These are phyloP conservation scores for Mucor racemosus DNA, from an alignment of 371 early-diverging fungal genomes.

Conservation along the genomic window DNA sequence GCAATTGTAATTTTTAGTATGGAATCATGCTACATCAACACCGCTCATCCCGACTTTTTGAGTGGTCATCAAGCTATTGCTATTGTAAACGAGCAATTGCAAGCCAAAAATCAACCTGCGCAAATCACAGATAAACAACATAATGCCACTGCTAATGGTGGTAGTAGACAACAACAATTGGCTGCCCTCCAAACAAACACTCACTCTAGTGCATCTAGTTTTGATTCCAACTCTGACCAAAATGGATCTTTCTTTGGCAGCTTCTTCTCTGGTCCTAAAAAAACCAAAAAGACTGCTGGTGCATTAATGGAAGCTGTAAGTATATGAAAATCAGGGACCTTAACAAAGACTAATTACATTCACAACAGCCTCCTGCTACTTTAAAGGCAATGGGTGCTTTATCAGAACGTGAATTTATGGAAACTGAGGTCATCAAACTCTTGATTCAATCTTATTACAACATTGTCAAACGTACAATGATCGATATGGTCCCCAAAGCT, in stretches of 20 bases:
- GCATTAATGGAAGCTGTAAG: constrained; percentile 73
- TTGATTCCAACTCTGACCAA: constrained; percentile 25
- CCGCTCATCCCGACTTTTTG: constrained; percentile 98
- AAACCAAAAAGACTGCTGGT: constrained; percentile 51
- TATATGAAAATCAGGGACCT: background rate
- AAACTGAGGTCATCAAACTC: constrained; percentile 97
- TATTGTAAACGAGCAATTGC: constrained; percentile 81
- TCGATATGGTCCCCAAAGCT: constrained; percentile 99
- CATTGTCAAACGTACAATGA: constrained; percentile 96
- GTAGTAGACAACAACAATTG: constrained; percentile 23
- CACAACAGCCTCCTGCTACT: constrained; percentile 84
- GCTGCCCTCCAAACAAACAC: constrained; percentile 16
- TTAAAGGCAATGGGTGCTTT: constrained; percentile 94
- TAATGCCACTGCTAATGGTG: background rate
- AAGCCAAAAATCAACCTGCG: constrained; percentile 53
- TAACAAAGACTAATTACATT: background rate
- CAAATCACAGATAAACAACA: constrained; percentile 33
- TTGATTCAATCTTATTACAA: constrained; percentile 95
- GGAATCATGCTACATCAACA: constrained; percentile 97
- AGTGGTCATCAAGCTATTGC: constrained; percentile 95
- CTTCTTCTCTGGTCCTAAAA: constrained; percentile 85
- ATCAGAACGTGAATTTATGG: constrained; percentile 95
- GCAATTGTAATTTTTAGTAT: constrained; percentile 38
- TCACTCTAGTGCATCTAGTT: background rate
- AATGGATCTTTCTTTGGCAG: constrained; percentile 91